phyloP scores from a whole-genome alignment of 2,329 filamentous ascomycete species.

The Colletotrichum kahawae region DNA sequence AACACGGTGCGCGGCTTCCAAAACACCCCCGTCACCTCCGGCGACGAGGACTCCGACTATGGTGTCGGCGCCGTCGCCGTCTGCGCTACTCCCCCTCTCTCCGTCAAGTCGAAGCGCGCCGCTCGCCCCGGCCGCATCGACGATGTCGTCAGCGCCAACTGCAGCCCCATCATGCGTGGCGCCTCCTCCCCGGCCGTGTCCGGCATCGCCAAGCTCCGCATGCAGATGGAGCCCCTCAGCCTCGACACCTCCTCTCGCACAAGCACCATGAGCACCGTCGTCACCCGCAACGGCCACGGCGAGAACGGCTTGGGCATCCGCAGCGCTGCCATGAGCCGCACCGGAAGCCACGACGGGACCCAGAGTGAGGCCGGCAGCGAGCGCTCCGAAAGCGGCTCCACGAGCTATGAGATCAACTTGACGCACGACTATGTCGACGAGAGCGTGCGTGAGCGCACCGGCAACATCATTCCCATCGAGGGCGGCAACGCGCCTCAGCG shows the following conservation, averaged over 20 bases:
- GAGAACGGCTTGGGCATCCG: constrained; percentile 45
- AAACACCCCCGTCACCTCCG: constrained; percentile 57
- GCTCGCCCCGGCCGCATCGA: constrained; percentile 48
- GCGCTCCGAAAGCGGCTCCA: constrained; percentile 70
- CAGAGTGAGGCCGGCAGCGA: constrained; percentile 58
- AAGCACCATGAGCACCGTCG: constrained; percentile 59
- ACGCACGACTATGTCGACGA: constrained; percentile 85
- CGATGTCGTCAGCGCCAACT: constrained; percentile 67
- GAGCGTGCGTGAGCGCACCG: constrained; percentile 52
- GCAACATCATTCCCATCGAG: constrained; percentile 53
- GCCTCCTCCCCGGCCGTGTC: constrained; percentile 61
- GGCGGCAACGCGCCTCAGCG: constrained; percentile 62
- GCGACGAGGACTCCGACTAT: constrained; percentile 63
- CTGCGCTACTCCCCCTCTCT: constrained; percentile 21
- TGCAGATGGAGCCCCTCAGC: constrained; percentile 80
- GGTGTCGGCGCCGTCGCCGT: constrained; percentile 27
- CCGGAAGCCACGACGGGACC: constrained; percentile 60
- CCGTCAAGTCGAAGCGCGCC: constrained; percentile 32
- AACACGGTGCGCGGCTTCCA: constrained; percentile 63
- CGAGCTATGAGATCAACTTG: constrained; percentile 84
- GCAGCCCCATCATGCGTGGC: constrained; percentile 64
- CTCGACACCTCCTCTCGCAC: constrained; percentile 62
- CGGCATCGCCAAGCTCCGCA: constrained; percentile 82
- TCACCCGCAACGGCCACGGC: constrained; percentile 55
- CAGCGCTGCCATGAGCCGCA: constrained; percentile 60